Evolutionary conservation across 192 early-diverging fungal genomes (phyloP).

Genomic region (Coemansia sp.): DNA sequence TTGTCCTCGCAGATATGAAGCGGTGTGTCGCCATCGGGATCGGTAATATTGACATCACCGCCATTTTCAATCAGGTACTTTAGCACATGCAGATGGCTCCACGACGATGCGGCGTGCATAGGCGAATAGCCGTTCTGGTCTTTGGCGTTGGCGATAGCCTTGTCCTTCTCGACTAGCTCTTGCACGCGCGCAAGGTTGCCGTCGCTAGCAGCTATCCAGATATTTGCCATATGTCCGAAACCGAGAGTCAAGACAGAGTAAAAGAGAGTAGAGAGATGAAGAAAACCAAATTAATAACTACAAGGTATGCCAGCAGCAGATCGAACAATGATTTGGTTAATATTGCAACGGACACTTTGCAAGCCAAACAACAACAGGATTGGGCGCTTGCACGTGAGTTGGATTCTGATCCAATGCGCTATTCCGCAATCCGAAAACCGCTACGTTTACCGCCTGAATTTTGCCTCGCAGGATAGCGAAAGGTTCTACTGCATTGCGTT

Average conservation of each 20-base stretch:
- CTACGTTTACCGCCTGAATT: no score
- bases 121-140: conserved; percentile 83
- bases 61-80: conserved; percentile 63
- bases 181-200: conserved; percentile 63
- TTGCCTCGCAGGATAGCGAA: no score
- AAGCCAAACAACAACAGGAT: neutral
- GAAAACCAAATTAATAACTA: neutral
- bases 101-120: conserved; percentile 77
- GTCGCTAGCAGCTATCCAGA: conserved; percentile 71
- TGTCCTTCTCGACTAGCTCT: conserved; percentile 57
- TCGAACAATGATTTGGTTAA: neutral
- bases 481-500: no score
- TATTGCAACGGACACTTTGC: neutral
- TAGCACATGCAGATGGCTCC: conserved; percentile 67
- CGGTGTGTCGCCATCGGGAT: conserved; percentile 81
- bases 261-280: neutral
- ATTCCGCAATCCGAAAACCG: no score
- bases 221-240: conserved; percentile 43
- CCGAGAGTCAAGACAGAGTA: no score
- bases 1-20: conserved; percentile 72
- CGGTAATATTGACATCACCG: conserved; percentile 69
- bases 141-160: conserved; percentile 59
- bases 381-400: neutral
- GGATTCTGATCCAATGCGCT: no score
- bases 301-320: neutral